These are phyloP conservation scores for Lophiostoma macrostomum DNA, from an alignment of 495 filamentous ascomycete species.

Conservation along the genomic window DNA sequence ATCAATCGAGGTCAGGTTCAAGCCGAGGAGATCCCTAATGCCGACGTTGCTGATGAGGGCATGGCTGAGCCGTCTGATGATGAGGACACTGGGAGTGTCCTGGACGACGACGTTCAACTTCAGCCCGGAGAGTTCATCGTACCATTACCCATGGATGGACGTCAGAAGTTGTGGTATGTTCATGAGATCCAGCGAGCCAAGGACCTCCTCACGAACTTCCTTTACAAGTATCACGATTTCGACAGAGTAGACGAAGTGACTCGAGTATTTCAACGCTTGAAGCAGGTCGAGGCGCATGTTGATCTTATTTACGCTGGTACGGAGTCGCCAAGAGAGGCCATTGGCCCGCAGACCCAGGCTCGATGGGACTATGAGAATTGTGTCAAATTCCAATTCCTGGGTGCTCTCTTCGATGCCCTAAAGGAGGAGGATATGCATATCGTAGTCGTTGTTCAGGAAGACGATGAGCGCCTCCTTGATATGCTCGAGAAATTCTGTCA, in stretches of 20 bases:
- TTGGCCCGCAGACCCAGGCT: not conserved
- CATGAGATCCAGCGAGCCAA: constrained; percentile 2
- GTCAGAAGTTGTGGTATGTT: constrained; percentile 9
- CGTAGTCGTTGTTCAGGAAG: constrained; percentile 14
- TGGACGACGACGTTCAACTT: constrained; percentile 22
- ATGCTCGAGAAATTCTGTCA: constrained; percentile 23
- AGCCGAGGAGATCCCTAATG: no score
- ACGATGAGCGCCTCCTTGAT: constrained; percentile 5
- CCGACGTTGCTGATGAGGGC: not conserved
- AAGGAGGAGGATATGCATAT: constrained; percentile 19
- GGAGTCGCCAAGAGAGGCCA: not conserved
- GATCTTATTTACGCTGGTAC: constrained; percentile 17
- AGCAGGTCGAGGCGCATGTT: constrained; percentile 15
- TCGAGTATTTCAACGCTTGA: constrained; percentile 9
- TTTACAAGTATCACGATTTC: constrained; percentile 6
- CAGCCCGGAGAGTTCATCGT: constrained; percentile 14
- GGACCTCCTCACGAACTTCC: not conserved
- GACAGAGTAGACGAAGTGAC: not conserved
- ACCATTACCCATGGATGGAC: constrained; percentile 16
- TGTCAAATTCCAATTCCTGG: constrained; percentile 28
- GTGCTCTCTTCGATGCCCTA: constrained; percentile 7
- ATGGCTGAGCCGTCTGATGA: not conserved
- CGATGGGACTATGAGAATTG: constrained; percentile 12
- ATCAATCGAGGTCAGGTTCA: not conserved
- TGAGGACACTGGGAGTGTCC: not conserved